Conservation (phyloP, 345 rosid species). For the Abelmoschus esculentus region DNA sequence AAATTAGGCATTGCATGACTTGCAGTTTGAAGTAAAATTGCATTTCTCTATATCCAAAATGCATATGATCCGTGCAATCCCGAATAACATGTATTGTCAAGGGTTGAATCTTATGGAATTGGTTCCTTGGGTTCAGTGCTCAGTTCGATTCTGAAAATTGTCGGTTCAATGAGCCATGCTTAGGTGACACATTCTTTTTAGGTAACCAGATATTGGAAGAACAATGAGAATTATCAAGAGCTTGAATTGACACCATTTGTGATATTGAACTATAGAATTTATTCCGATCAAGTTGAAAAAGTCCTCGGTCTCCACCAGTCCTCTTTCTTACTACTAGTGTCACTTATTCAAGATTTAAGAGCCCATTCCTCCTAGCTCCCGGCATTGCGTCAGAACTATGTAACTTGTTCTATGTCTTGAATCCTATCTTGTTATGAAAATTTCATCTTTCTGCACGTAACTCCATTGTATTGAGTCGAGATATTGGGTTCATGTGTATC, state of each 20-base stretch:
- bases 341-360: no score
- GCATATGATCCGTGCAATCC: not conserved
- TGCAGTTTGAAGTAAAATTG: not conserved
- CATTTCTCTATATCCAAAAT: not conserved
- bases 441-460: not conserved
- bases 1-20: not conserved
- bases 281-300: not conserved
- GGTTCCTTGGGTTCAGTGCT: not conserved
- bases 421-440: not conserved
- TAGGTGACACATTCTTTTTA: not conserved
- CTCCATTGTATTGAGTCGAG: not conserved
- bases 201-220: not conserved
- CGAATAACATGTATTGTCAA: not conserved
- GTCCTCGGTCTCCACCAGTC: not conserved
- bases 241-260: conserved; percentile 1
- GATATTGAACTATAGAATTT: not conserved
- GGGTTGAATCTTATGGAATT: not conserved
- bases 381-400: not conserved
- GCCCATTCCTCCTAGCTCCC: not conserved
- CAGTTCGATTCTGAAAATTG: not conserved
- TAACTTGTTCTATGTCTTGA: not conserved
- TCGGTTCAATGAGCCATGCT: conserved; percentile 1
- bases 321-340: not conserved
- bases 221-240: not conserved
- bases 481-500: not conserved